Base-by-base conservation (phyloP, 306 rosid genomes). In the Datisca glomerata region DNA sequence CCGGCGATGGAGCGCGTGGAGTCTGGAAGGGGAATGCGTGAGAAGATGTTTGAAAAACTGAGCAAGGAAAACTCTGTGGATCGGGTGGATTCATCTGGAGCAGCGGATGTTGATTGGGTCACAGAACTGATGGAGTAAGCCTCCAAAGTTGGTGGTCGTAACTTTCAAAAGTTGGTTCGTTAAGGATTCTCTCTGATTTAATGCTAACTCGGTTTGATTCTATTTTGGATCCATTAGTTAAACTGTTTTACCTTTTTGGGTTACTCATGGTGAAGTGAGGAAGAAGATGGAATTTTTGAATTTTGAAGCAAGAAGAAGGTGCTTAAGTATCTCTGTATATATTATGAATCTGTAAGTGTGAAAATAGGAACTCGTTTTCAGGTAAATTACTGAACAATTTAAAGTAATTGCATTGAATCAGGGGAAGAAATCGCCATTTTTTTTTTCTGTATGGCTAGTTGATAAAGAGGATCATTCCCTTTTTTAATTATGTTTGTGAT, bases 1-100 rank as follows among this genome's bases (percentile, higher is more conserved):
- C 84, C 86, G 0, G 69, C 64, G 2, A 89, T 89, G 98, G 95
- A 80, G 58, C 76, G 95, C 64, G 98, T 89, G 2, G 98, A 89
- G 49, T 77, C 92, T 1, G 98, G 98, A 0, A 84, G 98, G 42
- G 69, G 43, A 7, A 45, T 89, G 3, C 51, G 98, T 46, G 76
- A 72, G 0, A 72, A 55, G 69, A 89, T 89, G 93, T 64, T 89
- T 21, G 95, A 84, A 66, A 89, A 68, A 38, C 43, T 89, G 12
- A 80, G 93, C 15, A 79, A 75, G 49, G 93, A 84, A 48, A 89
- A 84, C 18, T 68, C 86, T 10, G 24, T 84, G n/a, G 73, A 22
- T 1, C 46, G 73, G 37, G 56, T 57, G 28, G 80, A 67, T 14
- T 27, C 63, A 0, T 25, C 45, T 1, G 69, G 79, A 2, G 68